A percentile compares a stretch with the other conserved stretches of the same genome.
Evolutionary conservation across 2,329 filamentous ascomycete genomes (phyloP).

Genomic region (Pestalotiopsis sp.): DNA sequence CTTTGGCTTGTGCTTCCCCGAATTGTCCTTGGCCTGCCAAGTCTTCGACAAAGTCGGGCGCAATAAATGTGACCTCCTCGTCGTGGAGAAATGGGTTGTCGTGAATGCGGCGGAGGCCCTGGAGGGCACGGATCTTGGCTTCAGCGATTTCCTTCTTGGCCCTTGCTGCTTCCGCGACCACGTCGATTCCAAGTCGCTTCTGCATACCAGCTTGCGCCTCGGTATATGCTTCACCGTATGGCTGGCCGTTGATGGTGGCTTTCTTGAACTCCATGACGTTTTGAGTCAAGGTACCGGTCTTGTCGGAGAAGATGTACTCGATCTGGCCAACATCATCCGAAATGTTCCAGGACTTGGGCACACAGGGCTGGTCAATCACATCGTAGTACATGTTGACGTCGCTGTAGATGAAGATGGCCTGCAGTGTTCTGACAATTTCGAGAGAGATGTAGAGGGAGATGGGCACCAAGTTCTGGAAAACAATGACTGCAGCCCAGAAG

Average conservation of each 20-base stretch:
- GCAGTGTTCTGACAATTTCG: constrained; percentile 90
- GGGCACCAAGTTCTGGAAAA: constrained; percentile 98
- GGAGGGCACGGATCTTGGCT: constrained; percentile 74
- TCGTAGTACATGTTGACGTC: constrained; percentile 98
- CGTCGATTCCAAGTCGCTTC: constrained; percentile 83
- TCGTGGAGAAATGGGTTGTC: constrained; percentile 91
- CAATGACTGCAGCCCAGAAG: constrained; percentile 91
- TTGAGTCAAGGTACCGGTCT: constrained; percentile 86
- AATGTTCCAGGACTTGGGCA: constrained; percentile 98
- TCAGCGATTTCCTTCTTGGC: constrained; percentile 78
- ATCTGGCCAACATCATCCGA: constrained; percentile 98
- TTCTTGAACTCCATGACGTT: constrained; percentile 99
- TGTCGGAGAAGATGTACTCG: constrained; percentile 98
- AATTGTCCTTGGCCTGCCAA: constrained; percentile 67
- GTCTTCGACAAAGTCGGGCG: constrained; percentile 86
- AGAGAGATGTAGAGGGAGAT: constrained; percentile 97
- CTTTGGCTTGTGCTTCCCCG: constrained; percentile 73
- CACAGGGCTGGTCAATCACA: constrained; percentile 88
- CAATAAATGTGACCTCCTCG: constrained; percentile 88
- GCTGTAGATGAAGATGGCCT: constrained; percentile 97
- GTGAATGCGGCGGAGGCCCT: constrained; percentile 73
- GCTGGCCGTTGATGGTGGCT: constrained; percentile 91
- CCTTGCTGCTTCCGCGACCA: constrained; percentile 75
- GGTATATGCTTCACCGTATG: constrained; percentile 96
- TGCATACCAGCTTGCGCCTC: constrained; percentile 97